Base-by-base conservation (phyloP, 2,329 filamentous ascomycete species). In the Fusarium sp. region DNA sequence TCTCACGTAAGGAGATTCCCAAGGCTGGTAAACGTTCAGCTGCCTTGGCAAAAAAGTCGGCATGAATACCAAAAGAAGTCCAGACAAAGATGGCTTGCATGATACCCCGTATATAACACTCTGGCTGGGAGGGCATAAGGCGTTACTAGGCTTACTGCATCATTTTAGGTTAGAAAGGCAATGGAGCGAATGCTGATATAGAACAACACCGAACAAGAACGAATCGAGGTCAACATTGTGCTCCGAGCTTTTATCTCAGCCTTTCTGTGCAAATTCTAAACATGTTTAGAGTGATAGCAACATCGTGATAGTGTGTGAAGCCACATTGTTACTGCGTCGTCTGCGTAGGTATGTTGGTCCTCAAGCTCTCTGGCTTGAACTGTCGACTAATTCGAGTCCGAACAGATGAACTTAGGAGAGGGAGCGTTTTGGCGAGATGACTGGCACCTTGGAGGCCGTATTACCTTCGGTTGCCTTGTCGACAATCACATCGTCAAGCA, bases 1-100 rank as follows among this genome's bases (percentile, higher is more conserved):
- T 87, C 69, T 83, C 86, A 48, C 86, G 90, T 45, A 88, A 88
- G 70, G 88, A 89, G 69, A 79, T 88, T 15, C 85, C 86, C 8
- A 84, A 87, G 36, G 77, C 82, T n/a, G 84, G 84, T 14, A 85
- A 85, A 70, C 83, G 86, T 65, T 76, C 80, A 30, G 79, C 77
- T 30, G 64, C 67, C 20, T 44, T 81, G 41, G 62, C 74, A 42
- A 79, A 80, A 58, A 78, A 78, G 47, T 54, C 42, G 26, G 13
- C 54, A 28, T 78, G 36, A 77, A 50, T 14, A n/a, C 41, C 45
- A 41, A 61, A 38, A 28, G 30, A 44, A 20, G 26, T 28, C n/a
- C 48, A 36, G 36, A 56, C 38, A 68, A 62, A n/a, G 22, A 57
- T 56, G 64, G 38, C 32, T 55, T 51, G 41, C 51, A 63, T 64